These are phyloP conservation scores for Emergomyces africanus DNA, from an alignment of 2,329 filamentous ascomycete species.

Conservation along the genomic window DNA sequence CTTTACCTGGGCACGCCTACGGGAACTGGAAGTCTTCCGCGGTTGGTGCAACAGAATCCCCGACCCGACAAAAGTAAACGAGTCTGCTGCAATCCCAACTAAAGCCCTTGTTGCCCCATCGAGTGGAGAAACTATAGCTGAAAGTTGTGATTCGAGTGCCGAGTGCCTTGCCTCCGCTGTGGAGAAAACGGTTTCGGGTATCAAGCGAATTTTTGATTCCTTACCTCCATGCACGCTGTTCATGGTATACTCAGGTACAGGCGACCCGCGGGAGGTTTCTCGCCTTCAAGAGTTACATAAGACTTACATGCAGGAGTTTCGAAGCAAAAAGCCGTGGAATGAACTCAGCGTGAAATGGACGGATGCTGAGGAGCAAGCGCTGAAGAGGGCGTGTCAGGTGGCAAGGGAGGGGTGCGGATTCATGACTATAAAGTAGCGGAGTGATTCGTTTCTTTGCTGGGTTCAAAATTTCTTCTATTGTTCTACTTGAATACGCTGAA, in stretches of 20 bases:
- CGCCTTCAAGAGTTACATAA: conserved; percentile 45
- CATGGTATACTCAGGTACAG: conserved; percentile 52
- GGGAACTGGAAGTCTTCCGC: conserved; percentile 46
- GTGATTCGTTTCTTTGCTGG: background rate
- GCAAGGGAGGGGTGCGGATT: conserved; percentile 48
- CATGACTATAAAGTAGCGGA: conserved; percentile 44
- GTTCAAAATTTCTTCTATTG: background rate
- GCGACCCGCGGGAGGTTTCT: conserved; percentile 45
- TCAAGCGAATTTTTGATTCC: conserved; percentile 41
- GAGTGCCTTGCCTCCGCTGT: conserved; percentile 34
- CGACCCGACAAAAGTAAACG: conserved; percentile 33
- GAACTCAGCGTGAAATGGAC: conserved; percentile 52
- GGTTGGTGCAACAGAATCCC: conserved; percentile 46
- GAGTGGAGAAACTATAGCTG: background rate
- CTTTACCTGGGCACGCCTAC: conserved; percentile 50
- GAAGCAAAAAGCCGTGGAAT: conserved; percentile 48
- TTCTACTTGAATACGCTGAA: background rate
- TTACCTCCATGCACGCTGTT: conserved; percentile 48
- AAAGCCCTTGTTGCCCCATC: conserved; percentile 15
- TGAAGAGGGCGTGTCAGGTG: conserved; percentile 42
- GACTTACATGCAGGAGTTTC: conserved; percentile 44
- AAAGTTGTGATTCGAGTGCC: conserved; percentile 4
- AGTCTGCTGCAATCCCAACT: conserved; percentile 18
- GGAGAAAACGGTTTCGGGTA: conserved; percentile 37
- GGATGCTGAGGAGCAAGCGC: conserved; percentile 47